Base-by-base conservation (phyloP, 768 basidiomycete genomes). In the Cyclocybe cylindracea region DNA sequence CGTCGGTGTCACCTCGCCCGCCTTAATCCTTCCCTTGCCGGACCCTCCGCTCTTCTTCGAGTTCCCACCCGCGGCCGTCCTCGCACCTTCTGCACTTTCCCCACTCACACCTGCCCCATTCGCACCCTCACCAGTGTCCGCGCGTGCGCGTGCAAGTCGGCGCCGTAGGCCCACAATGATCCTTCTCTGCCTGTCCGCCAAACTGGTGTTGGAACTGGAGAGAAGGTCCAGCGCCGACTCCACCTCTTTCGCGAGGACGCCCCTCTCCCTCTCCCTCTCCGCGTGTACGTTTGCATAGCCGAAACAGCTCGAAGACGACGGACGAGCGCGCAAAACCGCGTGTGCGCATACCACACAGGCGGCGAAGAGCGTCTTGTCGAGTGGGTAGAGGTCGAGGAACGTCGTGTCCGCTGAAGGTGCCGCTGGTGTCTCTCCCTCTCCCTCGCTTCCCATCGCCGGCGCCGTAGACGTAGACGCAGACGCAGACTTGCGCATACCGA, bases 261-360 rank as follows among this genome's bases (percentile, higher is more conserved):
- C 50, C 16, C 33, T 32, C 18, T 41, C 51, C 5, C 45, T 24
- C 3, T 19, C 8, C 31, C 10, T 14, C 16, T 33, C 14, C 29
- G 24, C 29, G 46, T 29, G 18, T 41, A 46, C 9, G 45, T 38
- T 41, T 44, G 11, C 38, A 50, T 39, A 19, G 39, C 48, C 36
- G 47, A 41, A 13, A 10, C 39, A 36, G 24, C 41, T 38, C 42
- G 29, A 46, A 37, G 13, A 49, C 33, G 46, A 60, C 29, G 19
- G 7, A 32, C 10, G 29, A 29, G 24, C 31, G 29, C 14, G 14
- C 2, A 16, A 46, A 31, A 31, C 80, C 7, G 82, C 78, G 61
- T 86, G 80, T 7, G 84, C 84, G 55, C 84, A 85, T 13, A 65
- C 53, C 10, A 87, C 78, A 4, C 81, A 78, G 0, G 90, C 83